Base-by-base conservation (phyloP, 108 stramenopile species). In the Conticribra weissflogii region DNA sequence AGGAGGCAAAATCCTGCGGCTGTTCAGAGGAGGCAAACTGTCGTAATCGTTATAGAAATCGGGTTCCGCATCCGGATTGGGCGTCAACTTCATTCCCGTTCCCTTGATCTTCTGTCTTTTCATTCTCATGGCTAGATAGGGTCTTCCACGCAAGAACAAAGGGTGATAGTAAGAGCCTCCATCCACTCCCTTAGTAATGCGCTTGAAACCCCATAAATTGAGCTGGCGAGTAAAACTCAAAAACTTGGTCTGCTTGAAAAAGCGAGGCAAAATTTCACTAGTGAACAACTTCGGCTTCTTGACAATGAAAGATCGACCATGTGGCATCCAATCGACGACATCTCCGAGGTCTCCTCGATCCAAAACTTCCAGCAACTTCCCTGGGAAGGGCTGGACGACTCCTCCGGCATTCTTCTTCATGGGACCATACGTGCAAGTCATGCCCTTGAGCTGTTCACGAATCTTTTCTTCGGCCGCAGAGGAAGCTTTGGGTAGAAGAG, bases 141-240 rank as follows among this genome's bases (percentile, higher is more conserved):
- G 81, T 14, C 81, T 19, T 0, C 85, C 88, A 2, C 83, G 54
- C 31, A 91, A 33, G 61, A 91, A 91, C 24, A 74, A 63, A 52
- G 84, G 82, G 60, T 90, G 86, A 59, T 90, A 85, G 62, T 87
- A 87, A 0, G 74, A 65, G 28, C 84, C 84, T 15, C 58, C 70
- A 59, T 89, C 88, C 21, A 52, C 18, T 24, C 90, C 90, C 19
- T 73, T 59, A 16, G 75, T 83, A 33, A 93, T 81, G 49, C 88
- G 82, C 52, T 90, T 85, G 71, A 93, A 95, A 15, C 89, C 89
- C 88, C 91, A 90, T 34, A 90, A 71, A 45, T 90, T 89, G 49
- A 94, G 78, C 74, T 94, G 91, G n/a, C 93, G 74, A 27, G 87
- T 79, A 71, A 95, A 92, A 59, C 66, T 76, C 7, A 85, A 54